These are phyloP conservation scores for Vicia sativa DNA, from an alignment of 306 rosid species.

Conservation along the genomic window DNA sequence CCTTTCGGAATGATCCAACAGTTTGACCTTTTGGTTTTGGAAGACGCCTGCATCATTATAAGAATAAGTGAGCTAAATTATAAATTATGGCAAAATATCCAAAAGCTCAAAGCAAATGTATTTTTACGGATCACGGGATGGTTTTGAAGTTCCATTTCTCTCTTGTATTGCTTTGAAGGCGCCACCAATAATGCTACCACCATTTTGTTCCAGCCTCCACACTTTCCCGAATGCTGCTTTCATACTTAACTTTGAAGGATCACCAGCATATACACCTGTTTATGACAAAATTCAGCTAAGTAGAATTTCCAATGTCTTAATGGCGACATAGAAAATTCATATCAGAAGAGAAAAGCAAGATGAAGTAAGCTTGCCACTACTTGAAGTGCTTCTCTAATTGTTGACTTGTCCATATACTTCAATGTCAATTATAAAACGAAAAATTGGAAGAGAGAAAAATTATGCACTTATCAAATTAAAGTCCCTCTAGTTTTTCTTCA, in stretches of 20 bases:
- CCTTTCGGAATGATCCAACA: conserved; percentile 92
- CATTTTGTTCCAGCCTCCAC: conserved; percentile 91
- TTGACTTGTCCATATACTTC: conserved; percentile 14
- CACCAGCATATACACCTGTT: conserved; percentile 95
- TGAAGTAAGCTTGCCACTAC: conserved; percentile 21
- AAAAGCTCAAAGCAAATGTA: conserved; percentile 38
- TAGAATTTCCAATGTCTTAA: conserved; percentile 6
- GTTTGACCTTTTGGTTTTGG: conserved; percentile 97
- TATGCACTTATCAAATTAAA: background rate
- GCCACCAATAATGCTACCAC: conserved; percentile 97
- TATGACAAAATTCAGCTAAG: conserved; percentile 37
- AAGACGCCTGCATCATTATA: conserved; percentile 66
- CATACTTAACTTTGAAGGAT: conserved; percentile 97
- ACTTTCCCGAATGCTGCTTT: conserved; percentile 98
- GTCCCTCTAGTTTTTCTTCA: background rate
- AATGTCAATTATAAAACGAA: conserved; percentile 8
- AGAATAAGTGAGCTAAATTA: conserved; percentile 44
- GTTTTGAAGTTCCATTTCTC: conserved; percentile 62
- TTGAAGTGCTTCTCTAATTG: conserved; percentile 13
- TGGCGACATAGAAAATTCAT: conserved; percentile 5
- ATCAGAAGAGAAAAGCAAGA: conserved; percentile 30
- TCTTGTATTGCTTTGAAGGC: conserved; percentile 90
- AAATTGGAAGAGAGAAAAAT: conserved; percentile 18
- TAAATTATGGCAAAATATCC: conserved; percentile 28
- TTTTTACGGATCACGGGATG: conserved; percentile 85